Evolutionary conservation across 2,329 filamentous ascomycete genomes (phyloP), one percentile per base, ranked within the genome.

Genomic region (Fusarium sp.): DNA sequence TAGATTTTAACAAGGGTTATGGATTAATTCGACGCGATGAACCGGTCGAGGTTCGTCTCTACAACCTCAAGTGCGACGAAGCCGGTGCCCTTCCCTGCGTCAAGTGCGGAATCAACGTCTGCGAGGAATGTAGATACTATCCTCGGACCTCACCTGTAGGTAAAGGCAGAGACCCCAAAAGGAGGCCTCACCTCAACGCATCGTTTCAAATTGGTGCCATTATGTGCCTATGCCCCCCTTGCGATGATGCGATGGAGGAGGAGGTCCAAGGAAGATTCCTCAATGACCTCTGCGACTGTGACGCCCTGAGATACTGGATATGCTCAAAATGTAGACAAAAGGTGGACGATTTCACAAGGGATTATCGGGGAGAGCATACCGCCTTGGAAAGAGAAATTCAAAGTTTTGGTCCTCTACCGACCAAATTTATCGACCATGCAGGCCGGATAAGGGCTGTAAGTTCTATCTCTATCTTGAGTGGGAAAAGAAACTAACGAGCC

Each of bases 101-200:
- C 1, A 75, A 69, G 22, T 76, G 72, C 8, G 63, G 59, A 3
- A 59, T 76, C 20, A 76, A 76, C 20, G 9, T 76, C 2, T 76
- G 74, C 6, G 74, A 76, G 1, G 74, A 76, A 64, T 76, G 74
- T 1, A 68, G 72, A 2, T 69, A 38, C 4, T 76, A 73, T 43
- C 69, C 66, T 0, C 72, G 74, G 0, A 67, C 54, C 14, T 40
- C 64, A 10, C 66, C 6, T 33, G 0, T 8, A 30, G 22, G 0
- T 11, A 52, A 27, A 52, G 17, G 11, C 3, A 12, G 10, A n/a
- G 47, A 57, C 5, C 61, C 69, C 0, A 30, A 66, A 8, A 70
- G 74, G 6, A 35, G 72, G 4, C 74, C 74, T 0, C 74, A 76
- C 11, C 33, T 71, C 1, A 68, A 65, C 20, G 57, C 45, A 0